These are phyloP conservation scores for Scorias spongiosa DNA, from an alignment of 2,329 filamentous ascomycete species.

Conservation along the genomic window DNA sequence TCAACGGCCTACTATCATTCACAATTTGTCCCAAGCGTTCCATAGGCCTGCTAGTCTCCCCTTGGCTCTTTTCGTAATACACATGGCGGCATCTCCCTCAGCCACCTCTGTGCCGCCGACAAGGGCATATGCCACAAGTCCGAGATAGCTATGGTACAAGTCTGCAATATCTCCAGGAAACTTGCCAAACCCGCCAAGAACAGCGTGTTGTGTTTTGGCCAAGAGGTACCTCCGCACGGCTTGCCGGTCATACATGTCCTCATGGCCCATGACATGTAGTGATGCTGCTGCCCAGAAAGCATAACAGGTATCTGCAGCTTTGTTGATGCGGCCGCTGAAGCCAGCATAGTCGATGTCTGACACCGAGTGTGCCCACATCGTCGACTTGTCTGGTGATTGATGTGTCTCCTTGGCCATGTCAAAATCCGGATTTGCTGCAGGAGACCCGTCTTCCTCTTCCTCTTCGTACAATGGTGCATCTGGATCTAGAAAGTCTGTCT, in stretches of 20 bases:
- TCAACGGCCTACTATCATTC: too few relatives aligned
- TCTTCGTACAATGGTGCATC: conserved; percentile 20
- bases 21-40: conserved; percentile 4
- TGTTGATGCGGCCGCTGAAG: conserved; percentile 84
- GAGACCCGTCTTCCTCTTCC: conserved; percentile 13
- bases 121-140: conserved; percentile 62
- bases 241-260: conserved; percentile 5
- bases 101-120: conserved; percentile 44
- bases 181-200: conserved; percentile 37
- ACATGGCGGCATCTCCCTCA: conserved; percentile 58
- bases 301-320: conserved; percentile 89
- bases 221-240: conserved; percentile 54
- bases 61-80: conserved; percentile 48
- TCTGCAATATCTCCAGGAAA: conserved; percentile 37
- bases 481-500: conserved; percentile 25
- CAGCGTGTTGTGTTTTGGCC: conserved; percentile 69
- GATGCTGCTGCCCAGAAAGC: conserved; percentile 78
- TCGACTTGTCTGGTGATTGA: conserved; percentile 13
- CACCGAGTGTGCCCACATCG: conserved; percentile 1
- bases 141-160: conserved; percentile 80
- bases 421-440: too few relatives aligned
- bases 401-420: conserved; percentile 2
- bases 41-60: conserved; percentile 12
- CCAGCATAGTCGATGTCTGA: conserved; percentile 30
- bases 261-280: conserved; percentile 13